These are phyloP conservation scores for Exophiala calicioides DNA, from an alignment of 2,329 filamentous ascomycete genomes.

Conservation along the genomic window DNA sequence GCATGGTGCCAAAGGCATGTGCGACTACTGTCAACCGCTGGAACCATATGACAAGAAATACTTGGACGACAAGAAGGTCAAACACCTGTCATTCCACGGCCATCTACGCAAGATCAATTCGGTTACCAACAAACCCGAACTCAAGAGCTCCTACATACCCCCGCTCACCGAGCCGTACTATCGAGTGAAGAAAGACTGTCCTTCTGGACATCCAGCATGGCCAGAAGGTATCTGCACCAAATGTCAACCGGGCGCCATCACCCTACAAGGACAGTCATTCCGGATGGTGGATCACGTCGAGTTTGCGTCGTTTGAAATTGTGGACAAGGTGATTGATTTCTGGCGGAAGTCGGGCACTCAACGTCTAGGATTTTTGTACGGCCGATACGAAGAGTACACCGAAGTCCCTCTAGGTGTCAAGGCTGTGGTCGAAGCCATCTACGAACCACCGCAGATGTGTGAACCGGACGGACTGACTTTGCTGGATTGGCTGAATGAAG, in stretches of 20 bases:
- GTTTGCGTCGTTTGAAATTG: constrained; percentile 79
- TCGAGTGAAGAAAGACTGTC: constrained; percentile 83
- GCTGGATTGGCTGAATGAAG: constrained; percentile 80
- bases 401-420: constrained; percentile 94
- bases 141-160: constrained; percentile 92
- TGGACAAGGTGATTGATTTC: constrained; percentile 86
- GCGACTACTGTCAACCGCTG: constrained; percentile 96
- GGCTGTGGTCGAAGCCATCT: constrained; percentile 94
- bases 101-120: constrained; percentile 94
- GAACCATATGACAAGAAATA: constrained; percentile 92
- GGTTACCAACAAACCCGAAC: constrained; percentile 92
- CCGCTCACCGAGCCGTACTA: constrained; percentile 91
- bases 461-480: constrained; percentile 87
- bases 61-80: constrained; percentile 94
- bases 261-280: constrained; percentile 86
- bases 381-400: constrained; percentile 83
- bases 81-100: constrained; percentile 94
- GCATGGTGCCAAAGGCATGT: constrained; percentile 97
- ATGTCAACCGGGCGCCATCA: constrained; percentile 96
- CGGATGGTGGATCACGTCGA: constrained; percentile 99
- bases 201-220: constrained; percentile 89
- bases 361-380: constrained; percentile 86
- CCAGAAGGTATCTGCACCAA: constrained; percentile 97
- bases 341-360: constrained; percentile 87
- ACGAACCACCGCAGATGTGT: constrained; percentile 88